Evolutionary conservation across 1,284 basidiomycete species (phyloP).

Genomic region (Ceratobasidium sp.): DNA sequence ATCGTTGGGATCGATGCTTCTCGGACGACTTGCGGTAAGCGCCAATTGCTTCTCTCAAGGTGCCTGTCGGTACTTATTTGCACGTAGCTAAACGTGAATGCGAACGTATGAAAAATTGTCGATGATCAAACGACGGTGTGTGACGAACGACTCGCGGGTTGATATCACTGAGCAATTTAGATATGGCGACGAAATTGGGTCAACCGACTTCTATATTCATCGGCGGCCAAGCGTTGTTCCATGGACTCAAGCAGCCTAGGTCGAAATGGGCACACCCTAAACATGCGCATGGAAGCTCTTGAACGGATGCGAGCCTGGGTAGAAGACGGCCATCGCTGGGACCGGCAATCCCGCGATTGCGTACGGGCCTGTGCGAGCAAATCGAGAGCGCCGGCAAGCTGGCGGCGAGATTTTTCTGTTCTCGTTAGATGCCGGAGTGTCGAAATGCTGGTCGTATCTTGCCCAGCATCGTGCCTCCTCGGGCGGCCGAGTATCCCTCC

Average conservation of each 20-base stretch:
- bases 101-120: too few relatives aligned
- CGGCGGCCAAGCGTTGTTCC: background rate
- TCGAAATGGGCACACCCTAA: background rate
- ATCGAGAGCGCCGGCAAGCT: background rate
- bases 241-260: background rate
- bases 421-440: background rate
- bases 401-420: constrained; percentile 27
- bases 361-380: background rate
- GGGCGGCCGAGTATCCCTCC: too few relatives aligned
- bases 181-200: too few relatives aligned
- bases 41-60: too few relatives aligned
- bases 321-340: background rate
- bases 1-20: too few relatives aligned
- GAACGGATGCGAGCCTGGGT: background rate
- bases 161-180: too few relatives aligned
- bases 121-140: too few relatives aligned
- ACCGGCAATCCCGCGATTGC: constrained; percentile 18
- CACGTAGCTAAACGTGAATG: too few relatives aligned
- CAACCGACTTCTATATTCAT: background rate
- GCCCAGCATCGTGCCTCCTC: constrained; percentile 2
- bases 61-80: too few relatives aligned
- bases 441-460: constrained; percentile 1
- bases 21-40: too few relatives aligned
- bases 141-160: too few relatives aligned
- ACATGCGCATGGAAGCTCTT: background rate